A percentile compares a stretch with the other conserved stretches of the same genome.
Evolutionary conservation across 805 yeast genomes (phyloP).

Genomic region (Vanderwaltozyma verrucispora): DNA sequence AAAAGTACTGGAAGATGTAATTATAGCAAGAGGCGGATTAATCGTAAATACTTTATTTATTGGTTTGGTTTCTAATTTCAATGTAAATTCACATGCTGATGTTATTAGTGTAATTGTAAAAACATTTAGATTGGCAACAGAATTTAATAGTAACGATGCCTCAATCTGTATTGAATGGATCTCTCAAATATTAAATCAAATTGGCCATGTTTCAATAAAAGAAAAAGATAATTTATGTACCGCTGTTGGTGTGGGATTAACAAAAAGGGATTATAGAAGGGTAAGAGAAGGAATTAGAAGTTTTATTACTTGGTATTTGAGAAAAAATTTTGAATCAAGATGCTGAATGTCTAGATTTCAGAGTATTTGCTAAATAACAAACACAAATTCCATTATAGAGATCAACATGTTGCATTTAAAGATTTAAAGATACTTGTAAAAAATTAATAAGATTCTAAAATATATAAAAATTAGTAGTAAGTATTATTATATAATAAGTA

Average conservation of each 20-base stretch:
- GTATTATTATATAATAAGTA: too few relatives aligned
- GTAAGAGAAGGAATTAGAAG: conserved; percentile 63
- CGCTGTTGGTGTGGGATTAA: conserved; percentile 49
- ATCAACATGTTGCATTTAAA: too few relatives aligned
- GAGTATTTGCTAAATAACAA: too few relatives aligned
- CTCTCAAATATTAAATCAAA: conserved; percentile 36
- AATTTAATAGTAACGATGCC: conserved; percentile 31
- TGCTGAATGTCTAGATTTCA: background rate
- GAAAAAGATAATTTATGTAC: conserved; percentile 57
- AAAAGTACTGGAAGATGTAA: conserved; percentile 35
- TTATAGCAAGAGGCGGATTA: conserved; percentile 44
- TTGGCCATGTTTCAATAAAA: conserved; percentile 52
- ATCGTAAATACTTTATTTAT: conserved; percentile 43
- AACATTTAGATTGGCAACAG: conserved; percentile 45
- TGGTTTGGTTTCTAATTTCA: conserved; percentile 65
- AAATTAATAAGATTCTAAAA: too few relatives aligned
- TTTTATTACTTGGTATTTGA: conserved; percentile 72
- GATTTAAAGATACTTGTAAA: too few relatives aligned
- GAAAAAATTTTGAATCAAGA: conserved; percentile 56
- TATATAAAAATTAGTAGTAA: too few relatives aligned
- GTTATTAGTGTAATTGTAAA: conserved; percentile 66
- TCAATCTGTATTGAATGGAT: conserved; percentile 45
- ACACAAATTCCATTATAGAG: too few relatives aligned
- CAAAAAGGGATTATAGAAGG: conserved; percentile 60
- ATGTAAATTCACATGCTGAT: conserved; percentile 58